Percentiles rank a stretch among this genome's conserved stretches.
Conservation (phyloP, 1,284 basidiomycete species). For the Ustilago nuda region DNA sequence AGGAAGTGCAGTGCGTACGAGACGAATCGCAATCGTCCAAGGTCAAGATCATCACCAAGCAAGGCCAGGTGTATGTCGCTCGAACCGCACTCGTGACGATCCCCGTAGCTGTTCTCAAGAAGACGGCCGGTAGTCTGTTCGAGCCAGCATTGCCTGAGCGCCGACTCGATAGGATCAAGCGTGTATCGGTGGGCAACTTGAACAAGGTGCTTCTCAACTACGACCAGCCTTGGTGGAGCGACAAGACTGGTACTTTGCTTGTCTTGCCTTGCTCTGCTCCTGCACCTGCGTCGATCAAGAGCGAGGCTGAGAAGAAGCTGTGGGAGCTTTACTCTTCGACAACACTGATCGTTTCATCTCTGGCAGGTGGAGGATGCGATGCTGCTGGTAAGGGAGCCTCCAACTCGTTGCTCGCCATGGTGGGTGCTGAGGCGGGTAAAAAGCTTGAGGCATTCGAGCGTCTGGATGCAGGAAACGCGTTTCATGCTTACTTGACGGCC, state of each 20-base stretch:
- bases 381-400: conserved; percentile 49
- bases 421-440: conserved; percentile 65
- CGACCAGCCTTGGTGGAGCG: conserved; percentile 71
- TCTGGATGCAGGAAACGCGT: conserved; percentile 55
- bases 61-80: conserved; percentile 54
- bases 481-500: conserved; percentile 64
- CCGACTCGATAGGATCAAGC: conserved; percentile 63
- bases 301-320: conserved; percentile 31
- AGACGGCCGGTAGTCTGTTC: conserved; percentile 56
- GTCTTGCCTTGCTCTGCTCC: conserved; percentile 65
- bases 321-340: conserved; percentile 50
- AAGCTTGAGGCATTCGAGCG: conserved; percentile 62
- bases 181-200: conserved; percentile 58
- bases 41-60: conserved; percentile 44
- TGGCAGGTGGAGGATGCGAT: conserved; percentile 37
- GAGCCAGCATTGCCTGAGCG: conserved; percentile 65
- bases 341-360: conserved; percentile 70
- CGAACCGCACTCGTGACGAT: conserved; percentile 67
- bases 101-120: conserved; percentile 70
- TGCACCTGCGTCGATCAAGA: conserved; percentile 36
- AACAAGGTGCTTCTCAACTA: conserved; percentile 71
- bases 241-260: conserved; percentile 69
- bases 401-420: conserved; percentile 71
- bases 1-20: conserved; percentile 40
- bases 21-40: conserved; percentile 23